These are phyloP conservation scores for Rhizophora mangle DNA, from an alignment of 345 rosid species.

Conservation along the genomic window DNA sequence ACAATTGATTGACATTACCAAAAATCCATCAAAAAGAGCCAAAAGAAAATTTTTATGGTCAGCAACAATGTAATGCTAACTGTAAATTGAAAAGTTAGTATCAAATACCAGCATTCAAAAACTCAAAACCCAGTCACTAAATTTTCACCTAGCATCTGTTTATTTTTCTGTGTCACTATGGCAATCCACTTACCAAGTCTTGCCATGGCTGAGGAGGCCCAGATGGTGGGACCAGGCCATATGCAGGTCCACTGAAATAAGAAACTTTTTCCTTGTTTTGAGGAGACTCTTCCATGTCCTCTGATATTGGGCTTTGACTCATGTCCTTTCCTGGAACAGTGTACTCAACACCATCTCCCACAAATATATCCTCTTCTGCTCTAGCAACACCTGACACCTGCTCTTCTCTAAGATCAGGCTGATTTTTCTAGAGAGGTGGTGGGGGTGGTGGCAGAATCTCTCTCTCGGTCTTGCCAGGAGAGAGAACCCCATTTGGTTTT, in stretches of 20 bases:
- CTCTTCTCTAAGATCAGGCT: constrained; percentile 49
- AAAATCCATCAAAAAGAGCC: background rate
- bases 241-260: constrained; percentile 69
- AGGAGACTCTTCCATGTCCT: constrained; percentile 99
- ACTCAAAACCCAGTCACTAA: no score
- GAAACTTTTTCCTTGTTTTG: constrained; percentile 69
- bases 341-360: constrained; percentile 81
- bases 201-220: constrained; percentile 72
- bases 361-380: constrained; percentile 75
- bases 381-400: constrained; percentile 56
- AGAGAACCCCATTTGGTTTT: constrained; percentile 40
- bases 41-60: background rate
- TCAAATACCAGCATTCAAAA: background rate
- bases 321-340: constrained; percentile 70
- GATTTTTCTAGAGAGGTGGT: constrained; percentile 48
- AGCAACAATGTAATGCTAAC: background rate
- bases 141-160: no score
- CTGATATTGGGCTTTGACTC: constrained; percentile 83
- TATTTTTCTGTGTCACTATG: background rate
- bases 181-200: constrained; percentile 53
- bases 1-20: background rate
- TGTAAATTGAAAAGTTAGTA: background rate
- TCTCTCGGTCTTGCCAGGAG: constrained; percentile 39
- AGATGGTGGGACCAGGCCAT: constrained; percentile 76
- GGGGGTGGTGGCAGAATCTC: constrained; percentile 72